Evolutionary conservation across 495 filamentous ascomycete species (phyloP).

Genomic region (Acidomyces sp.): DNA sequence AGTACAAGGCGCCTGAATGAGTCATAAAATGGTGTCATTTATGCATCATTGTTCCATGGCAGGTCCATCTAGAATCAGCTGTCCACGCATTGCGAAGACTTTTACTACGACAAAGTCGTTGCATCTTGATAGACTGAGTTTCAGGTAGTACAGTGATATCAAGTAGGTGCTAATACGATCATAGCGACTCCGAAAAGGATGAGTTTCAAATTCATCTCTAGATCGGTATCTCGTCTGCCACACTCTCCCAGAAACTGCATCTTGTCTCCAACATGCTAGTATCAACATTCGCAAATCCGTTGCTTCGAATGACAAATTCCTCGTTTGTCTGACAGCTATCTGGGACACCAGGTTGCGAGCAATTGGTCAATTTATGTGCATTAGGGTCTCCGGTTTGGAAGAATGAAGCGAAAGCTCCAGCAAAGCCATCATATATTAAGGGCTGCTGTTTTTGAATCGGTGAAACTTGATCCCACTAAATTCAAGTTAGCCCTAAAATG

Average conservation of each 20-base stretch:
- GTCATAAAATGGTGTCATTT: too few species aligned
- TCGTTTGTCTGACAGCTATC: slow-evolving; percentile 26
- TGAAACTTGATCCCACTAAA: slow-evolving; percentile 45
- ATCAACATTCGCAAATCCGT: slow-evolving; percentile 32
- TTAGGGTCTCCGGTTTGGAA: slow-evolving; percentile 48
- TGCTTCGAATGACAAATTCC: slow-evolving; percentile 39
- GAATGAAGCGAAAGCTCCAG: slow-evolving; percentile 48
- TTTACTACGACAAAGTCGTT: too few species aligned
- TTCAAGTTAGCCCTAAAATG: slow-evolving; percentile 1
- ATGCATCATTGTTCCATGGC: too few species aligned
- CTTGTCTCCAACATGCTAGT: slow-evolving; percentile 32
- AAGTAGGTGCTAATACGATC: too few species aligned
- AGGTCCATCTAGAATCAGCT: too few species aligned
- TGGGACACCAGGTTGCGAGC: slow-evolving; percentile 35
- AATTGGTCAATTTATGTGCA: slow-evolving; percentile 41
- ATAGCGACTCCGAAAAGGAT: too few species aligned
- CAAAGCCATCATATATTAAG: slow-evolving; percentile 42
- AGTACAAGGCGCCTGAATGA: too few species aligned
- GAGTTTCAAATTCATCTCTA: too few species aligned
- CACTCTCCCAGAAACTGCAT: slow-evolving; percentile 42
- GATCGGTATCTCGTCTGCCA: slow-evolving; percentile 23
- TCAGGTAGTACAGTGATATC: too few species aligned
- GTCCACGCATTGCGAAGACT: too few species aligned
- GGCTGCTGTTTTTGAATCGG: slow-evolving; percentile 39
- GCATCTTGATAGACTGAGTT: too few species aligned